Conservation (phyloP, 371 early-diverging fungal species). For the Zopfochytrium polystomum region DNA sequence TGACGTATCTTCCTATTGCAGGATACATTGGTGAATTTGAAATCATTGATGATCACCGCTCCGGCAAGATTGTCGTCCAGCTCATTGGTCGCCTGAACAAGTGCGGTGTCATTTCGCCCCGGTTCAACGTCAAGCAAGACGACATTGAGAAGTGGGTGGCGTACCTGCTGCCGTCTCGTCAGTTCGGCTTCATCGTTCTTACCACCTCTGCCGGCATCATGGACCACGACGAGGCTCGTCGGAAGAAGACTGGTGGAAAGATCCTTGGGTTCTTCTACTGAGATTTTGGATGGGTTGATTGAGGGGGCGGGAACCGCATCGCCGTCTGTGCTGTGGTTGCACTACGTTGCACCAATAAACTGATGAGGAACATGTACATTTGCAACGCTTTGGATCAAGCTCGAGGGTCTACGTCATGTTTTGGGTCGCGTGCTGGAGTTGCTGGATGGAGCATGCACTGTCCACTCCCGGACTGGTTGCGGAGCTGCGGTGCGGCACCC, state of each 20-base stretch:
- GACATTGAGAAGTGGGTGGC: constrained; percentile 98
- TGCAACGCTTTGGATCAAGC: too few species aligned
- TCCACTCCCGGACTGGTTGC: too few species aligned
- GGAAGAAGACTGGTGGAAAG: constrained; percentile 98
- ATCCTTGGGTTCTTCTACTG: constrained; percentile 94
- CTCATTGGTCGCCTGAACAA: constrained; percentile 99
- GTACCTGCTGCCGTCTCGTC: constrained; percentile 98
- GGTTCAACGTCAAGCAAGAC: constrained; percentile 94
- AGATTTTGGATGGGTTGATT: too few species aligned
- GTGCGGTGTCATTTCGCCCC: constrained; percentile 99
- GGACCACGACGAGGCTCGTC: constrained; percentile 99
- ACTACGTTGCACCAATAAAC: too few species aligned
- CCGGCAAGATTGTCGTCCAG: constrained; percentile 98
- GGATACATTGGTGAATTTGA: constrained; percentile 99
- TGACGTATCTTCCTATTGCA: too few species aligned
- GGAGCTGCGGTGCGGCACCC: too few species aligned
- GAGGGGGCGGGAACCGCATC: too few species aligned
- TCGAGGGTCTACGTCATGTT: too few species aligned
- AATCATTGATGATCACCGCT: constrained; percentile 97
- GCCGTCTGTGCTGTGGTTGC: too few species aligned
- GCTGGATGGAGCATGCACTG: too few species aligned
- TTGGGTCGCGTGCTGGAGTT: too few species aligned
- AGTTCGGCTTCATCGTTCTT: constrained; percentile 95
- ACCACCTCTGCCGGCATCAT: constrained; percentile 99
- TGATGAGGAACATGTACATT: too few species aligned